These are phyloP conservation scores for Populus davidiana DNA, from an alignment of 345 rosid species.

Conservation along the genomic window DNA sequence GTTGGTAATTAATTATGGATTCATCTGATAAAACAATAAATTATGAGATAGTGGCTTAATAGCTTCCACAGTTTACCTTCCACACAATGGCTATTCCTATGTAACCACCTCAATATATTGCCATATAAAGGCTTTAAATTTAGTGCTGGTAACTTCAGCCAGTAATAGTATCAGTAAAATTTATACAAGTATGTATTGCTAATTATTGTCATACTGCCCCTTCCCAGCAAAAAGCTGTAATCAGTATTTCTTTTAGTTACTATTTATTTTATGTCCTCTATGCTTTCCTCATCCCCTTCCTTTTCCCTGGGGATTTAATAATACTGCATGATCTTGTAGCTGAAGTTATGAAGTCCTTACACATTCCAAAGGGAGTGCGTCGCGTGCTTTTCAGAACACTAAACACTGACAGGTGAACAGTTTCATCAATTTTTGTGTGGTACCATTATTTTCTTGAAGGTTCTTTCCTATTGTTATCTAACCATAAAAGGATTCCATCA, in stretches of 20 bases:
- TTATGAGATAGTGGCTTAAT: not conserved
- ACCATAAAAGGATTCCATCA: no score
- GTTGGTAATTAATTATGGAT: not conserved
- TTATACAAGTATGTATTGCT: not conserved
- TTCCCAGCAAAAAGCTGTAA: no score
- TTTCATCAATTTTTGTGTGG: no score
- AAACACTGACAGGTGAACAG: constrained; percentile 74
- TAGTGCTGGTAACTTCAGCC: not conserved
- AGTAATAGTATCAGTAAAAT: not conserved
- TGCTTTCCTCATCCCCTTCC: not conserved
- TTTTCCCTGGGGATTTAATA: not conserved
- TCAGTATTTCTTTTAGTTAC: not conserved
- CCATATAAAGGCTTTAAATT: not conserved
- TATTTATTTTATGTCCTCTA: not conserved
- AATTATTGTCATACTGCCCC: no score
- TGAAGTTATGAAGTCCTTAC: constrained; percentile 74
- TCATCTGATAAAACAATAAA: not conserved
- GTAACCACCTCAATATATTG: no score
- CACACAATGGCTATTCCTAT: no score
- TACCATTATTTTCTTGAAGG: no score
- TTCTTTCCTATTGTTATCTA: no score
- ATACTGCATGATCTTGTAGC: constrained; percentile 36
- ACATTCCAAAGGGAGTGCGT: constrained; percentile 72
- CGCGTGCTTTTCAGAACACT: constrained; percentile 83
- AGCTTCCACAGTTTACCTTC: not conserved